Conservation (phyloP, 257 asterid species). For the Mentha longifolia region DNA sequence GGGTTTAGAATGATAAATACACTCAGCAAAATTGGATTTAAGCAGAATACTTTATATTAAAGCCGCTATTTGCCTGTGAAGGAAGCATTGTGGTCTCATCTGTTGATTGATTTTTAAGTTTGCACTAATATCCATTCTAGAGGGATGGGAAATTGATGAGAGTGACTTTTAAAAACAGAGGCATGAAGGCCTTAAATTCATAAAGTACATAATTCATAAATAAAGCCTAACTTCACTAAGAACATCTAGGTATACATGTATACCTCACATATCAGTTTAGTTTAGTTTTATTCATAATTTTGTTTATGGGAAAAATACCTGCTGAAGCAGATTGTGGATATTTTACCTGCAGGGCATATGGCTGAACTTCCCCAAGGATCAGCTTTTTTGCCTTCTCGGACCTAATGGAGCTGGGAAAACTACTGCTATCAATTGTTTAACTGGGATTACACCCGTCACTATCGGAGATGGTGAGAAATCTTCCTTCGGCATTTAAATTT, state of each 20-base stretch:
- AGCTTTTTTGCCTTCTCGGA: constrained; percentile 95
- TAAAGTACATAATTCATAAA: background rate
- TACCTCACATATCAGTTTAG: background rate
- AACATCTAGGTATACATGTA: background rate
- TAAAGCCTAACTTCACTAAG: background rate
- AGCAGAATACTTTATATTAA: background rate
- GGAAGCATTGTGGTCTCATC: background rate
- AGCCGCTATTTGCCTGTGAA: background rate
- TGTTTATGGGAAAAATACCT: background rate
- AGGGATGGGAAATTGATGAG: background rate
- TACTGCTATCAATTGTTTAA: constrained; percentile 85
- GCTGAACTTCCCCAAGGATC: constrained; percentile 90
- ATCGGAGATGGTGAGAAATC: constrained; percentile 84
- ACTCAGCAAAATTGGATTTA: constrained; percentile 1
- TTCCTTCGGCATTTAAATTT: constrained; percentile 19
- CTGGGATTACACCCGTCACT: constrained; percentile 90
- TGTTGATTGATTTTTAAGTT: constrained; percentile 17
- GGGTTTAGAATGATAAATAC: background rate
- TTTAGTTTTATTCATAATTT: background rate
- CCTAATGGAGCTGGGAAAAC: constrained; percentile 99
- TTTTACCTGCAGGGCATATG: constrained; percentile 75
- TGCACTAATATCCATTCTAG: background rate
- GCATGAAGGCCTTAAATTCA: constrained; percentile 3
- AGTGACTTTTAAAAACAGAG: background rate
- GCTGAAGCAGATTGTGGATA: constrained; percentile 29